Base-by-base conservation (phyloP, 306 rosid genomes). In the Pyrus communis region DNA sequence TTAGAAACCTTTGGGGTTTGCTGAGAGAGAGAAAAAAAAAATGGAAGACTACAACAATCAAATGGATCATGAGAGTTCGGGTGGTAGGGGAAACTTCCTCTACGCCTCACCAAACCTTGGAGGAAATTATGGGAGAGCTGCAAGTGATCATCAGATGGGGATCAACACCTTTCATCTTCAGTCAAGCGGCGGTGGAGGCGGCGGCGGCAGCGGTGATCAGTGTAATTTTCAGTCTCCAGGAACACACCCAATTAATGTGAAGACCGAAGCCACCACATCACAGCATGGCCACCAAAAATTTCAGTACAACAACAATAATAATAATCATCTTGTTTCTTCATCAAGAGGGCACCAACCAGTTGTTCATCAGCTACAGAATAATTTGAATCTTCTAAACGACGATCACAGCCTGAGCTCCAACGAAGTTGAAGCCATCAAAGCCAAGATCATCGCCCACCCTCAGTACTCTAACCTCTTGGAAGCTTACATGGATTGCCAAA, bases 401-500 rank as follows among this genome's bases (percentile, higher is more conserved):
- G 63, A 70, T 69, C 51, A 73, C 6, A 52, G 45, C 75, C 27
- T 38, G 27, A 80, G 49, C 74, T 74, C 88, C 15, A 71, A 30
- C 4, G 96, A 95, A 73, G 85, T 85, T n/a, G 97, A 96, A 76
- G 89, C 85, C 42, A 89, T 96, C 14, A 92, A 96, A 80, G 96
- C 96, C 4, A 92, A 92, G 89, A 96, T 96, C 86, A 75, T 91
- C 59, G 92, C 93, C 73, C 99, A 96, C 67, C 99, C 98, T 78
- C 98, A 91, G 62, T 96, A 92, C 81, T 88, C 97, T 22, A 92
- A 80, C 80, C 92, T 96, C 75, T 70, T 96, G 54, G 87, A 91
- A 73, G 99, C 99, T 79, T 96, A 88, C 88, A 92, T 96, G 89
- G 96, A 96, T 86, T 96, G 98, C 84, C 97, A 96, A 75, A 96